Percentiles rank a stretch among this genome's conserved stretches.
Conservation (phyloP, 164 flowering plant species). For the Vitis riparia region DNA sequence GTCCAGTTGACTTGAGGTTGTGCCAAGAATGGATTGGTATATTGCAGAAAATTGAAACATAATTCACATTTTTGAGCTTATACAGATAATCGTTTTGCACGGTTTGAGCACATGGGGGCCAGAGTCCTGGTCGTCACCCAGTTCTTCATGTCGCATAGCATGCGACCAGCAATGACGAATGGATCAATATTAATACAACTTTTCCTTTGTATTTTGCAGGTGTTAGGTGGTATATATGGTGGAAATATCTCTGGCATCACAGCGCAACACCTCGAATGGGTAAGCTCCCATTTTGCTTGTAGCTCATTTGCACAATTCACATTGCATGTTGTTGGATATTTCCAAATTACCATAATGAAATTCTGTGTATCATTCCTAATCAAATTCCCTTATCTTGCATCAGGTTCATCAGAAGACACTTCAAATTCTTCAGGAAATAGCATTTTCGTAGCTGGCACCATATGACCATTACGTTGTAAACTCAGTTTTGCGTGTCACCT, state of each 20-base stretch:
- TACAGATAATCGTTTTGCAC: background rate
- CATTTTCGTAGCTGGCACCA: conserved; percentile 39
- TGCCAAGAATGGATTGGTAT: background rate
- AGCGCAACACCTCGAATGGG: conserved; percentile 98
- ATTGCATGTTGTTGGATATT: background rate
- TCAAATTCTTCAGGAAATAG: conserved; percentile 82
- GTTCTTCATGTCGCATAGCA: background rate
- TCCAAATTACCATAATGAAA: too few relatives aligned
- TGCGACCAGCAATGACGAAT: background rate
- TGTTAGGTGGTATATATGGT: conserved; percentile 80
- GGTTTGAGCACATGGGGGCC: background rate
- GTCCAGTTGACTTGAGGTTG: background rate
- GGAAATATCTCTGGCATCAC: conserved; percentile 85
- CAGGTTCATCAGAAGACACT: conserved; percentile 95
- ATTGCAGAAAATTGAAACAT: background rate
- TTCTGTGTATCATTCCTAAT: background rate
- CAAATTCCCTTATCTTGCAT: conserved; percentile 7
- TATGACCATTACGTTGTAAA: background rate
- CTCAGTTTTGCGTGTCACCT: background rate
- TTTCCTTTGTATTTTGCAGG: conserved; percentile 42
- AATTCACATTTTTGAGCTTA: background rate
- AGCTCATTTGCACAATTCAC: background rate
- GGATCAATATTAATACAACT: background rate
- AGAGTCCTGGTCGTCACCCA: background rate
- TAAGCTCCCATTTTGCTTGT: conserved; percentile 21